phyloP scores from a whole-genome alignment of 2,329 filamentous ascomycete genomes.

The Calcarisporium arbuscula region DNA sequence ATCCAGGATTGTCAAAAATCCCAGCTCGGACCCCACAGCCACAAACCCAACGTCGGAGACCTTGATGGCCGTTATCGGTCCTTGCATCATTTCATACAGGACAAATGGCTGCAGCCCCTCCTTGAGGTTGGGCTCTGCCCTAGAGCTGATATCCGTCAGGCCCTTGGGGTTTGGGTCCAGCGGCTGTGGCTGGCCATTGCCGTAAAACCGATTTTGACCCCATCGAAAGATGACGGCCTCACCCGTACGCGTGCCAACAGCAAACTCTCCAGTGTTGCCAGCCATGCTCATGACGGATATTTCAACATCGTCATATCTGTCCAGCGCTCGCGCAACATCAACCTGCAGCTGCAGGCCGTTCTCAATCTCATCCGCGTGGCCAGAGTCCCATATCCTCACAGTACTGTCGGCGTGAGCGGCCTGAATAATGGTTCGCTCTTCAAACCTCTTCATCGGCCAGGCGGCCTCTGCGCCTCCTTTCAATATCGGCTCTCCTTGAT shows the following conservation, averaged over 20 bases:
- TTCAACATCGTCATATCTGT: conserved; percentile 69
- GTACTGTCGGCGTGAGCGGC: conserved; percentile 88
- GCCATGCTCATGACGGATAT: conserved; percentile 76
- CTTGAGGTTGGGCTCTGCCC: conserved; percentile 66
- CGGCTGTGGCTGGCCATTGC: conserved; percentile 48
- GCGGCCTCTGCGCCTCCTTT: conserved; percentile 70
- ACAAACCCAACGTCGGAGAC: conserved; percentile 93
- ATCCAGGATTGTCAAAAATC: conserved; percentile 76
- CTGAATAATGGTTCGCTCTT: conserved; percentile 77
- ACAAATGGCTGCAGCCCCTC: conserved; percentile 76
- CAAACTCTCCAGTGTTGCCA: conserved; percentile 75
- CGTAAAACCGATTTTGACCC: conserved; percentile 71
- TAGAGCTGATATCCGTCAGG: conserved; percentile 66
- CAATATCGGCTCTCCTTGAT: conserved; percentile 70
- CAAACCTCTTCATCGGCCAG: conserved; percentile 67
- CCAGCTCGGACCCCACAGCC: conserved; percentile 77
- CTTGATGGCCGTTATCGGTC: conserved; percentile 70
- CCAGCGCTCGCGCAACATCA: conserved; percentile 76
- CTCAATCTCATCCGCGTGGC: conserved; percentile 88
- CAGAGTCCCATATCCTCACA: conserved; percentile 87
- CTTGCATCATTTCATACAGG: conserved; percentile 77
- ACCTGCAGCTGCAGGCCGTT: conserved; percentile 77
- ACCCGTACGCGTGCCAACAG: conserved; percentile 72
- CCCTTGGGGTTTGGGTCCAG: conserved; percentile 58
- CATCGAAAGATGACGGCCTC: conserved; percentile 84